Conservation (phyloP, 2,329 filamentous ascomycete species). For the Alternaria novae-zelandiae region DNA sequence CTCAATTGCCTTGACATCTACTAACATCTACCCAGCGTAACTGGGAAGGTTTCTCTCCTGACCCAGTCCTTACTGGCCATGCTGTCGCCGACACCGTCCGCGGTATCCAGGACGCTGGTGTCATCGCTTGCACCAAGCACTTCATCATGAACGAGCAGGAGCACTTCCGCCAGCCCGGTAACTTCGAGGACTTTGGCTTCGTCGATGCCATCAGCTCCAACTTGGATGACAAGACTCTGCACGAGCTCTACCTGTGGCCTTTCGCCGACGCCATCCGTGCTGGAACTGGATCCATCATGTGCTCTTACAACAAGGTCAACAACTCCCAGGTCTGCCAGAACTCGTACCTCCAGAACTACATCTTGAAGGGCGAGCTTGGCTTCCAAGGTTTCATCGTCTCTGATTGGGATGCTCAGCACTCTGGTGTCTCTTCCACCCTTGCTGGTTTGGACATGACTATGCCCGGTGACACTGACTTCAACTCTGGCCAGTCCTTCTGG, state of each 20-base stretch:
- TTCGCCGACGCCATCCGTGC: constrained; percentile 60
- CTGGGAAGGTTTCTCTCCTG: constrained; percentile 65
- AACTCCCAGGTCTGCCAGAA: constrained; percentile 83
- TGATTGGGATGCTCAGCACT: constrained; percentile 81
- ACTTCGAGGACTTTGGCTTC: constrained; percentile 67
- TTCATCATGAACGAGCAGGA: constrained; percentile 67
- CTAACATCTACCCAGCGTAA: constrained; percentile 28
- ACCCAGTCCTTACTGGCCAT: constrained; percentile 76
- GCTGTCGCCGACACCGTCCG: constrained; percentile 74
- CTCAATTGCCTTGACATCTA: background rate
- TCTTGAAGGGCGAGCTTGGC: constrained; percentile 79
- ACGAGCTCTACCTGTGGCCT: constrained; percentile 68
- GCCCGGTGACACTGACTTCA: constrained; percentile 78
- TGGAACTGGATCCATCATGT: constrained; percentile 60
- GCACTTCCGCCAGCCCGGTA: constrained; percentile 69
- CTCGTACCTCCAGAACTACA: constrained; percentile 73
- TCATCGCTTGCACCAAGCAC: constrained; percentile 76
- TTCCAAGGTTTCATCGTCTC: constrained; percentile 68
- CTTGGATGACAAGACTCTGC: constrained; percentile 68
- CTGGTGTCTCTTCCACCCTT: constrained; percentile 68
- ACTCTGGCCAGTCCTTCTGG: constrained; percentile 76
- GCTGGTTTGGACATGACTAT: constrained; percentile 88
- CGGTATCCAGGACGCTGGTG: constrained; percentile 81
- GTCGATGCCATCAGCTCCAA: constrained; percentile 67
- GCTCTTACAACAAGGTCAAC: constrained; percentile 78